Base-by-base conservation (phyloP, 306 rosid genomes). In the Castanospermum australe region DNA sequence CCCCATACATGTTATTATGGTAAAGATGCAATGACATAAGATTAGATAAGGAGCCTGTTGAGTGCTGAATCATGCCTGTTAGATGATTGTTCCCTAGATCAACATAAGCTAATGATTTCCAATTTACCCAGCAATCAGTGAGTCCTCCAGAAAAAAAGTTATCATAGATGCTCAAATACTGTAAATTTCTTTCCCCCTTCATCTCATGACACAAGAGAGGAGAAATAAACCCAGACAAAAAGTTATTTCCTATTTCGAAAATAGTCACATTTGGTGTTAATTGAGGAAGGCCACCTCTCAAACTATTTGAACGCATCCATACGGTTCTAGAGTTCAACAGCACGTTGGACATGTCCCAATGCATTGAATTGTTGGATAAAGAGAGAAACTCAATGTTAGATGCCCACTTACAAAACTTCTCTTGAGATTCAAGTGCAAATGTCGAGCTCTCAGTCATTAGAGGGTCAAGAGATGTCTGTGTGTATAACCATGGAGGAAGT, bases 351-450 rank as follows among this genome's bases (percentile, higher is more conserved):
- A 42, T 73, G 14, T 32, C 51, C 1, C 85, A 78, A 0, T 44
- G 15, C 25, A 82, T 30, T 5, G 42, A 20, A 62, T 82, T 82
- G n/a, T 39, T 13, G 62, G 81, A 13, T 1, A 82, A 12, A 30
- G 12, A 21, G 6, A 76, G 36, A 8, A 12, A 1, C 1, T 28
- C 17, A 0, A 76, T 41, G 1, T 48, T 0, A 52, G 77, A 18
- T 56, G 66, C 9, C 11, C 61, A 77, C 8, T n/a, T 41, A 61
- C 39, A 76, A 68, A 82, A 82, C 85, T 81, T 75, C 8, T 51
- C 2, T 0, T 66, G 73, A 24, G 42, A 45, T 51, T 38, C 42
- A 8, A 8, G 56, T 6, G 59, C 12, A 60, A 77, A 66, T 48
- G 2, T 3, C 14, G 48, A 73, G 41, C 35, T 45, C 0, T 25